These are phyloP conservation scores for Entomophthora muscae DNA, from an alignment of 371 early-diverging fungal species.

Conservation along the genomic window DNA sequence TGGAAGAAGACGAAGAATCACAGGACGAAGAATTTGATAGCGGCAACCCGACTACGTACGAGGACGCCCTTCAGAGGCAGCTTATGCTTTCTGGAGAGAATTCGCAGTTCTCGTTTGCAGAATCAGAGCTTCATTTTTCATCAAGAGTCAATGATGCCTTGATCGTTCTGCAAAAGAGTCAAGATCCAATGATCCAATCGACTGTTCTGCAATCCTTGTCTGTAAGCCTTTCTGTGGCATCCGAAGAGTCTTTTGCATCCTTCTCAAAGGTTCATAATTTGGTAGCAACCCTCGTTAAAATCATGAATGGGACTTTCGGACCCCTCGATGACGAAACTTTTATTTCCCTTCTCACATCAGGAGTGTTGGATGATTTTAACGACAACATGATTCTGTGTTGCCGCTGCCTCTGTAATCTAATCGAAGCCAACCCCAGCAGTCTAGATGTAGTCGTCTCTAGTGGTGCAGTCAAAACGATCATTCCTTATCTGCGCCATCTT, in stretches of 20 bases:
- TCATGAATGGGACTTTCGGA: neutral
- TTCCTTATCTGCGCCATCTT: conserved; percentile 56
- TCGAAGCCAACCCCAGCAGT: conserved; percentile 69
- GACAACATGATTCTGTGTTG: conserved; percentile 70
- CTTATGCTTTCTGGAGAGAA: neutral
- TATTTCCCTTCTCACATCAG: neutral
- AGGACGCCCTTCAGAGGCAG: neutral
- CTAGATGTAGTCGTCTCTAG: conserved; percentile 42
- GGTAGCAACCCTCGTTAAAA: neutral
- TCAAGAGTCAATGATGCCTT: neutral
- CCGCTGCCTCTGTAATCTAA: conserved; percentile 69
- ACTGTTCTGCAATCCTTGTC: neutral
- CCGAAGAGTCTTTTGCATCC: neutral
- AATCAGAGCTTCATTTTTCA: neutral
- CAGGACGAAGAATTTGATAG: too few relatives aligned
- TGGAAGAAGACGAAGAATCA: too few relatives aligned
- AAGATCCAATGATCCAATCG: neutral
- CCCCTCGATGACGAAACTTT: neutral
- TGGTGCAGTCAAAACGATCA: conserved; percentile 50
- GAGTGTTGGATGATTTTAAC: neutral
- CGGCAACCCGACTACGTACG: neutral
- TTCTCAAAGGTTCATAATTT: neutral
- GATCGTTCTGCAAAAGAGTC: neutral
- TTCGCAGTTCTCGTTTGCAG: neutral
- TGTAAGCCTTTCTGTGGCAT: neutral